Percentiles rank a stretch among this genome's conserved stretches.
Evolutionary conservation across 2,329 filamentous ascomycete genomes (phyloP).

Genomic region (Aspergillus fumigatiaffinis): DNA sequence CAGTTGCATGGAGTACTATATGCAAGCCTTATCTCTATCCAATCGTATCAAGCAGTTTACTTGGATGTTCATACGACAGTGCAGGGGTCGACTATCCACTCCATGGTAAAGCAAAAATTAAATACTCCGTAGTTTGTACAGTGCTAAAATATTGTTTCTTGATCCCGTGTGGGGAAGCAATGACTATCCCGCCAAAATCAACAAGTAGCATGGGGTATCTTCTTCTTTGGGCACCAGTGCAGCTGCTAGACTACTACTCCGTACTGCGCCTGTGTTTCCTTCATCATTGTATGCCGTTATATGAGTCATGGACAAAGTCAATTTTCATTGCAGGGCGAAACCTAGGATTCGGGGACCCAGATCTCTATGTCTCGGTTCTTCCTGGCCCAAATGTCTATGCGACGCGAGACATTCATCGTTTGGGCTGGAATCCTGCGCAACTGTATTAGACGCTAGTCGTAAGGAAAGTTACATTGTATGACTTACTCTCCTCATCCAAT

Average conservation of each 20-base stretch:
- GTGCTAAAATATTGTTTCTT: background rate
- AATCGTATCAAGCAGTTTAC: background rate
- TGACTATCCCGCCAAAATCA: background rate
- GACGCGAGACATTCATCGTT: background rate
- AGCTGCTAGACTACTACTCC: background rate
- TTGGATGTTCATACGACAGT: background rate
- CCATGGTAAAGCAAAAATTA: background rate
- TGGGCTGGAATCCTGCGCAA: background rate
- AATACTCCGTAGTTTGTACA: background rate
- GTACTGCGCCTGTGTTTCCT: background rate
- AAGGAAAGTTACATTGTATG: background rate
- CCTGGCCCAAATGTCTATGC: background rate
- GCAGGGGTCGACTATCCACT: constrained; percentile 2
- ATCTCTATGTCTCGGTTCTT: background rate
- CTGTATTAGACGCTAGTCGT: background rate
- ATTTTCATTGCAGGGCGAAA: background rate
- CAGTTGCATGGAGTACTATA: background rate
- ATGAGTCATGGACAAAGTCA: background rate
- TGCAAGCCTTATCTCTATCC: constrained; percentile 6
- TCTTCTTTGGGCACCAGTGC: background rate
- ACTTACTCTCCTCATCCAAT: constrained; percentile 68
- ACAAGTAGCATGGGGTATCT: background rate
- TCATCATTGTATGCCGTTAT: background rate
- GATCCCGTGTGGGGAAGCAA: background rate
- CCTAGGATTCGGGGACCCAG: background rate